phyloP scores from a whole-genome alignment of 1,284 basidiomycete genomes.

The Cryptococcus amylolentus region DNA sequence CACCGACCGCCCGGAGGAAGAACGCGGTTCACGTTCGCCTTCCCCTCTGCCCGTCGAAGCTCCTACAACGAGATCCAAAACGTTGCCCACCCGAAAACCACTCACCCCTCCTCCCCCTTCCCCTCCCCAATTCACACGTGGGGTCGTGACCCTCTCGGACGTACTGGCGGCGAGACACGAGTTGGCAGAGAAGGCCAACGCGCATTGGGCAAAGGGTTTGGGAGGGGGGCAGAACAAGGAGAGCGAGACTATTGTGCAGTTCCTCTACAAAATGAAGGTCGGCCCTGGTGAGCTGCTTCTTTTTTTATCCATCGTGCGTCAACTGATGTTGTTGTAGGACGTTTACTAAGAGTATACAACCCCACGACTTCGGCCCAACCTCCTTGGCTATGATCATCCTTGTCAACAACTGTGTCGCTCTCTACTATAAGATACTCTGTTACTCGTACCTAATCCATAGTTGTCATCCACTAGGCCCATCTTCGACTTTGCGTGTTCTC shows the following conservation, averaged over 20 bases:
- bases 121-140: constrained; percentile 23
- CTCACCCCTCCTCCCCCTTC: constrained; percentile 12
- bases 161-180: constrained; percentile 38
- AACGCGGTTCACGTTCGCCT: not conserved
- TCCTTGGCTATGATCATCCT: not conserved
- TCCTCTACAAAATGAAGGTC: constrained; percentile 49
- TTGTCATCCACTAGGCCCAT: too few species aligned
- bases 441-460: too few species aligned
- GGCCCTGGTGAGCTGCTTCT: constrained; percentile 41
- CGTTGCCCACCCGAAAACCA: constrained; percentile 29
- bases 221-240: constrained; percentile 49
- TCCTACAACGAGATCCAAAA: constrained; percentile 44
- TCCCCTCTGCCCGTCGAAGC: constrained; percentile 14
- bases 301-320: not conserved
- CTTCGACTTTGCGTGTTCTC: too few species aligned
- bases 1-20: too few species aligned
- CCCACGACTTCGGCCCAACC: constrained; percentile 16
- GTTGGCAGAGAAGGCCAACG: constrained; percentile 46
- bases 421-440: too few species aligned
- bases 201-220: constrained; percentile 46
- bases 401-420: too few species aligned
- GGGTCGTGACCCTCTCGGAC: constrained; percentile 45
- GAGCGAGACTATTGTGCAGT: constrained; percentile 47
- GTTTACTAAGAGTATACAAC: constrained; percentile 43
- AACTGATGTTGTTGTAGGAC: constrained; percentile 18